Percentiles rank a stretch among this genome's conserved stretches.
Evolutionary conservation across 2,329 filamentous ascomycete species (phyloP).

Genomic region (Monosporascus sp.): DNA sequence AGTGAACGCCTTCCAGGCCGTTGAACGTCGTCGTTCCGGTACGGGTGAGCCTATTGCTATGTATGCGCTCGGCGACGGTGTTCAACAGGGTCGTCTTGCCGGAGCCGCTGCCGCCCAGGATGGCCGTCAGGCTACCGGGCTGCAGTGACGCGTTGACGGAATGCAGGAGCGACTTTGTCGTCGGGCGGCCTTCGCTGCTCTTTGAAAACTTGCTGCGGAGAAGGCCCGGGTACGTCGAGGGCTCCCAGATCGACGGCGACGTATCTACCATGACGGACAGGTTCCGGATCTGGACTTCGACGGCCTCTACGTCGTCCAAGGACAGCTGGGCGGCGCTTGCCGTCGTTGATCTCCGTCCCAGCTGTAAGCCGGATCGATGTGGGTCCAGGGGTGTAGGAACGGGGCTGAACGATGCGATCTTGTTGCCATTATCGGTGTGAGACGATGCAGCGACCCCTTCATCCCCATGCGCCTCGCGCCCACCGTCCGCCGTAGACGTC

Average conservation of each 20-base stretch:
- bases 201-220: conserved; percentile 30
- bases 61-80: conserved; percentile 63
- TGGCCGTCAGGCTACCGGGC: conserved; percentile 65
- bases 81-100: conserved; percentile 71
- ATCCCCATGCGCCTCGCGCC: neutral
- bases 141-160: conserved; percentile 59
- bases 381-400: conserved; percentile 6
- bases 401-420: neutral
- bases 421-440: neutral
- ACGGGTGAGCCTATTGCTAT: conserved; percentile 45
- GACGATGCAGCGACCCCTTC: neutral
- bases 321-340: conserved; percentile 14
- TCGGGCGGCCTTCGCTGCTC: conserved; percentile 17
- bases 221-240: conserved; percentile 39
- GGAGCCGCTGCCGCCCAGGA: conserved; percentile 68
- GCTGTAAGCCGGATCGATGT: conserved; percentile 2
- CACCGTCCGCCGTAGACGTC: neutral
- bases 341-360: conserved; percentile 3
- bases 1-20: conserved; percentile 44
- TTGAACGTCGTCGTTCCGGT: conserved; percentile 59
- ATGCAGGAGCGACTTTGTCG: conserved; percentile 51
- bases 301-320: conserved; percentile 36
- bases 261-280: conserved; percentile 53
- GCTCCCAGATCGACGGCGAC: conserved; percentile 47
- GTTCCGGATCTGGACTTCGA: conserved; percentile 40